Conservation (phyloP, 371 early-diverging fungal species). For the Rhizopus arrhizus region DNA sequence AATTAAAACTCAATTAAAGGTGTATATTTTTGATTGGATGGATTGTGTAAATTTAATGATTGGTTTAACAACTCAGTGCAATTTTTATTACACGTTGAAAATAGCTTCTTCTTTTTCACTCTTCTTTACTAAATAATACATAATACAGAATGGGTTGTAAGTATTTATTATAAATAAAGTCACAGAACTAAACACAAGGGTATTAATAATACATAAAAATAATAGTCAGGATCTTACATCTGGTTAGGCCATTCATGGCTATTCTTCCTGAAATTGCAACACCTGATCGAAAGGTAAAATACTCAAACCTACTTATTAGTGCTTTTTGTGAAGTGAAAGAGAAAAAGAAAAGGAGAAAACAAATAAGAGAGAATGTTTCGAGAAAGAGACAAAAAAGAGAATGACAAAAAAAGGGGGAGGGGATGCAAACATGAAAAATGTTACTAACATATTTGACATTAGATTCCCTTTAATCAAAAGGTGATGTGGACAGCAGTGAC, state of each 20-base stretch:
- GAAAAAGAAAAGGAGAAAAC: not conserved
- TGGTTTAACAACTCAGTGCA: conserved; percentile 11
- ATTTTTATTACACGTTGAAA: conserved; percentile 11
- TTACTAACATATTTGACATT: not conserved
- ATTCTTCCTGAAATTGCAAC: conserved; percentile 97
- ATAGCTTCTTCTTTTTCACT: conserved; percentile 6
- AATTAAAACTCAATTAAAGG: conserved; percentile 13
- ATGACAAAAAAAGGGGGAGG: no score
- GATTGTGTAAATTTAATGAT: conserved; percentile 18
- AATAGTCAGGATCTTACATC: conserved; percentile 92
- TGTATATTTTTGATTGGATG: conserved; percentile 30
- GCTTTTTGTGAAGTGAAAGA: no score
- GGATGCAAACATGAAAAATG: no score
- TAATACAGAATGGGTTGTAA: conserved; percentile 34
- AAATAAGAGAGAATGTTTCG: no score
- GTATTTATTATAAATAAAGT: not conserved
- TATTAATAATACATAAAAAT: not conserved
- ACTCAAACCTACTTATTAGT: not conserved
- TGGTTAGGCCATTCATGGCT: conserved; percentile 98
- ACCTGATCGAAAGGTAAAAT: conserved; percentile 92
- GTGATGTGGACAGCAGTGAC: conserved; percentile 99
- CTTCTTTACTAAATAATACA: conserved; percentile 10
- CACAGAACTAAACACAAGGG: no score
- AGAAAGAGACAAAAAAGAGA: no score
- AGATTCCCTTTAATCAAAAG: conserved; percentile 98